A percentile compares a stretch with the other conserved stretches of the same genome.
Conservation (phyloP, 148 eudicot genomes). For the Amaranthus cruentus region DNA sequence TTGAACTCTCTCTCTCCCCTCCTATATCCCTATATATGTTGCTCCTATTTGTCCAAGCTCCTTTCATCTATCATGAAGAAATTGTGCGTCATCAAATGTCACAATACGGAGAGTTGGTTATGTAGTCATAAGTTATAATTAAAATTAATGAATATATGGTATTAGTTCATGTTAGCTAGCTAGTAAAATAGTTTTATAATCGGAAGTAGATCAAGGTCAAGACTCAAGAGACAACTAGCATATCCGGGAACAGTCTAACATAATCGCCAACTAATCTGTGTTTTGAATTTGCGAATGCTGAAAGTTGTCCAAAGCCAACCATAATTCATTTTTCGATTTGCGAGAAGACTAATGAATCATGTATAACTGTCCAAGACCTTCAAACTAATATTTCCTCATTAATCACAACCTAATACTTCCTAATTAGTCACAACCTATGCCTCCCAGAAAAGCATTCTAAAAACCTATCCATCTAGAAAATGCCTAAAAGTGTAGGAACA, state of each 20-base stretch:
- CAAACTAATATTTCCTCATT: neutral
- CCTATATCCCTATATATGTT: slow-evolving; percentile 18
- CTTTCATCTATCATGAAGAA: slow-evolving; percentile 24
- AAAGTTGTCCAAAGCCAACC: no score
- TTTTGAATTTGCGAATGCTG: no score
- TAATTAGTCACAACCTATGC: neutral
- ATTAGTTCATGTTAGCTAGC: neutral
- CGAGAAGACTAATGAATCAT: no score
- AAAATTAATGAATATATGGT: slow-evolving; percentile 1
- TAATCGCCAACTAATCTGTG: no score
- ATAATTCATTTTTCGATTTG: no score
- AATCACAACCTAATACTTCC: neutral
- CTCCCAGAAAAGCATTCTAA: neutral
- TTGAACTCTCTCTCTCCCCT: slow-evolving; percentile 18
- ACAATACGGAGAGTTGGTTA: slow-evolving; percentile 14
- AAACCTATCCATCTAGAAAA: neutral
- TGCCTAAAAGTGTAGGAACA: neutral
- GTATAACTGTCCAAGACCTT: neutral
- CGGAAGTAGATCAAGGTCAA: neutral
- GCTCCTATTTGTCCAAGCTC: slow-evolving; percentile 23
- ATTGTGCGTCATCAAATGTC: slow-evolving; percentile 17
- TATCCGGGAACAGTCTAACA: neutral
- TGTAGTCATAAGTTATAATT: neutral
- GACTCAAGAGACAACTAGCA: neutral
- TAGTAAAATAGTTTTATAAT: neutral